A percentile compares a stretch with the other conserved stretches of the same genome.
These are phyloP conservation scores for Prunus salicina DNA, from an alignment of 306 rosid genomes.

Conservation along the genomic window DNA sequence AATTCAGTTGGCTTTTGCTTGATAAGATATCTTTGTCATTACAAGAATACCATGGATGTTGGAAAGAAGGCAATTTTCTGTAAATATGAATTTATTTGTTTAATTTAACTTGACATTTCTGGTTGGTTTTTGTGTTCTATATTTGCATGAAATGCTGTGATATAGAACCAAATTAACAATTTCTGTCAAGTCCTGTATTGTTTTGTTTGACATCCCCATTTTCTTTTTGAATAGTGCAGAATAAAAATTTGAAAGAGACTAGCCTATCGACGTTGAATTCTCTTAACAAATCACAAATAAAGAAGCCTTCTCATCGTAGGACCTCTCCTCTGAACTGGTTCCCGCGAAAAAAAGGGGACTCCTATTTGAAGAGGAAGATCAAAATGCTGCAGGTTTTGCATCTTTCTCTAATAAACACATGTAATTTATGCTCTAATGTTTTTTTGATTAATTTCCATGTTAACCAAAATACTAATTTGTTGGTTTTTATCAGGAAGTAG, in stretches of 20 bases:
- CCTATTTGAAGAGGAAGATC: conserved; percentile 81
- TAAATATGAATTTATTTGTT: background rate
- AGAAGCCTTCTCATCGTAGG: conserved; percentile 77
- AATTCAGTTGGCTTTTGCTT: background rate
- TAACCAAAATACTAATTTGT: conserved; percentile 6
- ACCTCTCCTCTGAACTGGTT: conserved; percentile 89
- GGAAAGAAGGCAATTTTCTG: background rate
- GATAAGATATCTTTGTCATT: background rate
- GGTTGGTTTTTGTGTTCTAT: background rate
- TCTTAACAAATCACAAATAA: conserved; percentile 70
- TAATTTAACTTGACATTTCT: background rate
- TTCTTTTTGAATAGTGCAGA: conserved; percentile 44
- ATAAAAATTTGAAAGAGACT: conserved; percentile 49
- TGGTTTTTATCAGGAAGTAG: conserved; percentile 54
- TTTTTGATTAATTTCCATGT: background rate
- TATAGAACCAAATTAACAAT: background rate
- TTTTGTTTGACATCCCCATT: background rate
- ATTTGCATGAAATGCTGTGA: background rate
- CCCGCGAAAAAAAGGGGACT: conserved; percentile 77
- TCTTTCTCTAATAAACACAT: background rate
- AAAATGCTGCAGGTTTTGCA: conserved; percentile 81
- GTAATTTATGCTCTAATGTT: conserved; percentile 1
- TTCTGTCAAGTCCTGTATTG: background rate
- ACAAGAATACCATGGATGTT: background rate
- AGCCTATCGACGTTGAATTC: conserved; percentile 46